Evolutionary conservation across 768 basidiomycete species (phyloP).

Genomic region (Leccinum sublutescens): DNA sequence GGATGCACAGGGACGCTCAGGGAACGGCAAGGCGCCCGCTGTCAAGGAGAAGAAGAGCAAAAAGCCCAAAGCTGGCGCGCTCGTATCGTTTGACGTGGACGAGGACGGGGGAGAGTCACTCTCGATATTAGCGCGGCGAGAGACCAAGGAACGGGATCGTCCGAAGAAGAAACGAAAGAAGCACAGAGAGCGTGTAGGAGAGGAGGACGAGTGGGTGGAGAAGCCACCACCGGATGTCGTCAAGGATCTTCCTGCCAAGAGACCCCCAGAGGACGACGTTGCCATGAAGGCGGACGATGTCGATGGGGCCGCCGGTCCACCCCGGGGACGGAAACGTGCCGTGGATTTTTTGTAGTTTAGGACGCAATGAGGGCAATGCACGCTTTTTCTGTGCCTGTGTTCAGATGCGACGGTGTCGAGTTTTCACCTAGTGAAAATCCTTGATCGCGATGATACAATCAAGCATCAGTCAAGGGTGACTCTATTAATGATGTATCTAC

Average conservation of each 20-base stretch:
- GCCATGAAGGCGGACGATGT: slow-evolving; percentile 13
- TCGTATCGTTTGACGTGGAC: slow-evolving; percentile 79
- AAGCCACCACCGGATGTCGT: slow-evolving; percentile 54
- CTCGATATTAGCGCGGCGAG: slow-evolving; percentile 31
- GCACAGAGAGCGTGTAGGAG: slow-evolving; percentile 41
- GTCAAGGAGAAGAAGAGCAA: slow-evolving; percentile 50
- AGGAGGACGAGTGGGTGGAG: slow-evolving; percentile 65
- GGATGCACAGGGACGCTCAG: slow-evolving; percentile 39
- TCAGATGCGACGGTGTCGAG: background rate
- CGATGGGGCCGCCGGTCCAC: slow-evolving; percentile 23
- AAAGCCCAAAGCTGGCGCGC: slow-evolving; percentile 42
- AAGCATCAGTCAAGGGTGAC: background rate
- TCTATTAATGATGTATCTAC: background rate
- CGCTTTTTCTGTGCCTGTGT: background rate
- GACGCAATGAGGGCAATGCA: background rate
- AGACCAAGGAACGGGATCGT: slow-evolving; percentile 34
- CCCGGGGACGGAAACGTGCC: slow-evolving; percentile 61
- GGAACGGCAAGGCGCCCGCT: slow-evolving; percentile 40
- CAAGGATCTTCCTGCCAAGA: slow-evolving; percentile 31
- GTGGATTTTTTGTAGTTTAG: slow-evolving; percentile 66
- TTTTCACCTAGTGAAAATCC: background rate
- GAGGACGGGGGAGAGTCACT: slow-evolving; percentile 50
- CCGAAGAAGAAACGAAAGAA: slow-evolving; percentile 45
- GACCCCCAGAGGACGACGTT: slow-evolving; percentile 11
- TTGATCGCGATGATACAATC: background rate